Evolutionary conservation across 1,284 basidiomycete genomes (phyloP), one percentile per base, ranked within the genome.

Genomic region (Neolentinus lepideus): DNA sequence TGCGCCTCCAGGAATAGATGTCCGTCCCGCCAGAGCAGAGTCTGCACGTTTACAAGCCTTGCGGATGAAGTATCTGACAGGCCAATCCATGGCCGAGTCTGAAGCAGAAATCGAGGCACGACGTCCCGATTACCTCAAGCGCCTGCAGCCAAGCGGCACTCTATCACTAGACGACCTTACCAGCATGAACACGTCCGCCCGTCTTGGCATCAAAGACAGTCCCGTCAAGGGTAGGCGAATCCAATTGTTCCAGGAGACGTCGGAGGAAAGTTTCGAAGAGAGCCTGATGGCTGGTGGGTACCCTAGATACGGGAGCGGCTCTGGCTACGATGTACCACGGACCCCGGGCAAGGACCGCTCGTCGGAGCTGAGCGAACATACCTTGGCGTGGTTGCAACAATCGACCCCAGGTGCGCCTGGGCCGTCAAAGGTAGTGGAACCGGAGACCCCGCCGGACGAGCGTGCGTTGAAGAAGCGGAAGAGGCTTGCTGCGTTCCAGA

Each of bases 261-360:
- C 84, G 8, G 87, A 88, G 54, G 88, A 89, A 69, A 88, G 85
- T 64, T 90, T 90, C 61, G 87, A 89, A 64, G 85, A 89, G 68
- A 85, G 85, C 60, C 67, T 89, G 38, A 85, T 89, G 78, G 85
- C 85, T 25, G 84, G 86, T 24, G 86, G 87, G 11, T 89, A 89
- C 65, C 86, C 83, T 1, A 78, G 77, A 56, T 88, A 88, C 66
- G 86, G 71, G 2, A 64, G 62, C 33, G 64, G 66, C 1, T 66
- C 65, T 3, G 58, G 61, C 27, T 63, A 66, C 58, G 63, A 57
- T 27, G 69, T 69, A 48, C 64, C 67, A 10, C 60, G 66, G 53
- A 67, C 66, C 1, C 66, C 69, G 22, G 56, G 53, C 1, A 60
- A 60, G 24, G 56, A 56, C 26, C 36, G 33, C 9, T 33, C 53